Conservation (phyloP, 495 filamentous ascomycete species). For the Paragyromitra xinjiangensis region DNA sequence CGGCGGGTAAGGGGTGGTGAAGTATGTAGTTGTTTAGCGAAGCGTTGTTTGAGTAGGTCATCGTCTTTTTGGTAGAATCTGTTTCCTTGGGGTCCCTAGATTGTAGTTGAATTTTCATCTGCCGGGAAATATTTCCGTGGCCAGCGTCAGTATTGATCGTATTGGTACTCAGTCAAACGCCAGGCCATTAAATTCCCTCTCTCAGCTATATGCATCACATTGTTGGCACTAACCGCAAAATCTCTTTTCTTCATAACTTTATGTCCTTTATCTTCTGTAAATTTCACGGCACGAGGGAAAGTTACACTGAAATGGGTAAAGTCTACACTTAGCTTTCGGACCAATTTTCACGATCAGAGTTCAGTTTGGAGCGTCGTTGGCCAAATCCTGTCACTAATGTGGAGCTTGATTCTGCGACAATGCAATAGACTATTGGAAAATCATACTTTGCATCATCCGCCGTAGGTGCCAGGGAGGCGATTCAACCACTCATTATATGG, state of each 20-base stretch:
- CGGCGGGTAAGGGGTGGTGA: constrained; percentile 24
- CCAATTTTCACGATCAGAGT: too few relatives aligned
- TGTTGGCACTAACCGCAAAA: neutral
- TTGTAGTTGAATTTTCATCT: neutral
- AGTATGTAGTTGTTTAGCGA: constrained; percentile 3
- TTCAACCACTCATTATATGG: too few relatives aligned
- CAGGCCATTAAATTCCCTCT: neutral
- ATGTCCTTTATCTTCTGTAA: neutral
- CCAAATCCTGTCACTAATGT: too few relatives aligned
- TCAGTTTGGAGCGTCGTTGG: too few relatives aligned
- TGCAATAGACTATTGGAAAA: too few relatives aligned
- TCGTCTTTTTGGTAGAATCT: constrained; percentile 3
- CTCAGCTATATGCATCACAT: neutral
- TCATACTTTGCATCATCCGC: too few relatives aligned
- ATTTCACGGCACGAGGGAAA: neutral
- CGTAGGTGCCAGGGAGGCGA: too few relatives aligned
- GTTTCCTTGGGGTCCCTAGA: neutral
- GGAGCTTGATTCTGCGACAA: too few relatives aligned
- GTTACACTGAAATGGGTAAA: neutral
- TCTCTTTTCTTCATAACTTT: neutral
- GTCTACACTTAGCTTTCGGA: too few relatives aligned
- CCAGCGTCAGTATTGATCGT: neutral
- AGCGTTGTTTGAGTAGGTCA: neutral
- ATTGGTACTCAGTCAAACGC: neutral
- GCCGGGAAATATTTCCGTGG: neutral